Evolutionary conservation across 768 basidiomycete genomes (phyloP).

Genomic region (Trametes cingulata): DNA sequence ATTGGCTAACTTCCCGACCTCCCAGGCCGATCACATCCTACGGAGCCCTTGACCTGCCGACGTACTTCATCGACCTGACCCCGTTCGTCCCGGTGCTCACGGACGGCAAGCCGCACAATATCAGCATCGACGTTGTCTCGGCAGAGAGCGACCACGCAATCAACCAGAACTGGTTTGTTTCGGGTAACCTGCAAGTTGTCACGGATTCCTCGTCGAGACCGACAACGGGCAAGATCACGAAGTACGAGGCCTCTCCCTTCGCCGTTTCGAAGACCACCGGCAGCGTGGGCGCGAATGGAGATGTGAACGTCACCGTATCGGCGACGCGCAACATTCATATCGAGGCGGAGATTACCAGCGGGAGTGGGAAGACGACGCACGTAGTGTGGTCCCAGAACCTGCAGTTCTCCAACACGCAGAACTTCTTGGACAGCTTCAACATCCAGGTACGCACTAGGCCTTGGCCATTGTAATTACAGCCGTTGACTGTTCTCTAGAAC

Average conservation of each 20-base stretch:
- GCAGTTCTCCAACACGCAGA: conserved; percentile 62
- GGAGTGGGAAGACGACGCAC: conserved; percentile 55
- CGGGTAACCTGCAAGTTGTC: conserved; percentile 65
- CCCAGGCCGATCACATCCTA: conserved; percentile 72
- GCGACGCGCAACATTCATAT: conserved; percentile 60
- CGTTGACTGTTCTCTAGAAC: conserved; percentile 36
- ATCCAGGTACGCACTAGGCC: conserved; percentile 36
- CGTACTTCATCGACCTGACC: conserved; percentile 76
- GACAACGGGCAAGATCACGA: conserved; percentile 68
- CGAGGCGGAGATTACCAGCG: conserved; percentile 59
- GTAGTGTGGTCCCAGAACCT: conserved; percentile 66
- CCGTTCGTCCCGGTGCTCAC: conserved; percentile 73
- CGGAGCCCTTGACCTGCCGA: conserved; percentile 75
- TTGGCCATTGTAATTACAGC: too few relatives aligned
- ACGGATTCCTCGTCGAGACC: conserved; percentile 61
- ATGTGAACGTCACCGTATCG: conserved; percentile 62
- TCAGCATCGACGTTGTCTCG: conserved; percentile 73
- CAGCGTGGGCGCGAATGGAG: conserved; percentile 40
- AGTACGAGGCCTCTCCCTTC: conserved; percentile 58
- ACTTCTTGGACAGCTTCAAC: conserved; percentile 49
- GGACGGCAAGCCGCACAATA: conserved; percentile 66
- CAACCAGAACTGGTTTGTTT: conserved; percentile 78
- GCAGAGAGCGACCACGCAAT: conserved; percentile 66
- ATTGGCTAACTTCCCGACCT: not conserved
- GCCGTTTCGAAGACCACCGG: conserved; percentile 52